Percentiles rank a stretch among this genome's conserved stretches.
Conservation (phyloP, 1,139 yeast genomes). For the Yamadazyma pseudoaaseri region DNA sequence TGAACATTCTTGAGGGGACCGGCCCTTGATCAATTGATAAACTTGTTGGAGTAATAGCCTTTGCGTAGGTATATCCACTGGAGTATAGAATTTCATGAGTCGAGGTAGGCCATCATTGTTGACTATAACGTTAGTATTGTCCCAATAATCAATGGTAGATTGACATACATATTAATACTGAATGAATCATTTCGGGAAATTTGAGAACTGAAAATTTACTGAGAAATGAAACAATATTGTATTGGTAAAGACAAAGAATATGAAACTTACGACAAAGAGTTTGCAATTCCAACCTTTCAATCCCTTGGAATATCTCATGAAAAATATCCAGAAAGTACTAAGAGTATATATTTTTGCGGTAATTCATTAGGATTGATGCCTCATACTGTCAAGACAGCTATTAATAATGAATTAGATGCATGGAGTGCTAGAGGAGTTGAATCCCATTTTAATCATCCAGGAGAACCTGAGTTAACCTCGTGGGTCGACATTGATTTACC, state of each 20-base stretch:
- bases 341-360: conserved; percentile 73
- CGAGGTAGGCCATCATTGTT: conserved; percentile 94
- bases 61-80: conserved; percentile 79
- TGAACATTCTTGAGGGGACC: conserved; percentile 75
- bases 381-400: conserved; percentile 51
- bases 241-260: conserved; percentile 32
- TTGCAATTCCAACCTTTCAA: conserved; percentile 58
- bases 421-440: conserved; percentile 84
- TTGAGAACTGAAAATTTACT: background rate
- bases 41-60: conserved; percentile 72
- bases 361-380: conserved; percentile 94
- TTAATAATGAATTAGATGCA: conserved; percentile 68
- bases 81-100: conserved; percentile 87
- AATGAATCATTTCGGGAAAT: conserved; percentile 67
- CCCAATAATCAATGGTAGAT: conserved; percentile 15
- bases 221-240: conserved; percentile 12
- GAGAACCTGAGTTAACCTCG: conserved; percentile 40
- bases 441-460: conserved; percentile 75
- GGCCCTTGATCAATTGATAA: conserved; percentile 61
- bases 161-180: conserved; percentile 84
- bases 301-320: conserved; percentile 44
- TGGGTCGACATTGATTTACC: conserved; percentile 90
- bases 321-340: conserved; percentile 19
- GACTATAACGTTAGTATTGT: conserved; percentile 44
- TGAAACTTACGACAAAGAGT: conserved; percentile 40